Conservation (phyloP, 371 early-diverging fungal species). For the Quaeritorhiza haematococci region DNA sequence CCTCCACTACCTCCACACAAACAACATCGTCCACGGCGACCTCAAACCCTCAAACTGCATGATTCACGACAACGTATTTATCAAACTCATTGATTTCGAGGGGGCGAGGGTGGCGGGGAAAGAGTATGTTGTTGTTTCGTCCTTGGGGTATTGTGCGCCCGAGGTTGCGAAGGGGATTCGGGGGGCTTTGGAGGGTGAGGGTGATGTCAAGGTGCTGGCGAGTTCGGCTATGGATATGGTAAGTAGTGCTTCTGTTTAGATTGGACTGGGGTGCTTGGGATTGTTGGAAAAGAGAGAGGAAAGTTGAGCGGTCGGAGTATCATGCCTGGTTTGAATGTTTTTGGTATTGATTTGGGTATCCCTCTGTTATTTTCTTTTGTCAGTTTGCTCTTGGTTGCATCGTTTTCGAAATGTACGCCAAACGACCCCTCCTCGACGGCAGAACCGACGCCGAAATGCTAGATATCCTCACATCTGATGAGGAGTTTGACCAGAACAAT, state of each 20-base stretch:
- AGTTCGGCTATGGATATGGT: conserved; percentile 4
- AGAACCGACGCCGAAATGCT: not conserved
- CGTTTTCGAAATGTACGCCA: conserved; percentile 10
- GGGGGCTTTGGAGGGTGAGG: not conserved
- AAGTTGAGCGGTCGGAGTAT: no score
- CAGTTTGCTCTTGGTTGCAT: conserved; percentile 8
- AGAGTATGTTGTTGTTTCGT: conserved; percentile 3
- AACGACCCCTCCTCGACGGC: not conserved
- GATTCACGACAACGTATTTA: conserved; percentile 8
- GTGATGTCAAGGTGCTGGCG: not conserved
- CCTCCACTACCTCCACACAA: conserved; percentile 4
- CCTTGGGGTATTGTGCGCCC: conserved; percentile 7
- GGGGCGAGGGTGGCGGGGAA: not conserved
- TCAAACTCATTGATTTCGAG: conserved; percentile 7
- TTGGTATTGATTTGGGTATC: no score
- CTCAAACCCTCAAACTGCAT: conserved; percentile 10
- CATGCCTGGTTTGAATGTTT: no score
- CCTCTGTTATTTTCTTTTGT: no score
- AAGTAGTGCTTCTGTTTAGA: no score
- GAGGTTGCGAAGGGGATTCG: conserved; percentile 1
- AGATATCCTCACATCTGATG: not conserved
- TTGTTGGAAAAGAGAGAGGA: no score
- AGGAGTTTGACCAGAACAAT: not conserved
- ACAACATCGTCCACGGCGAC: conserved; percentile 12
- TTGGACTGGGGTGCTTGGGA: no score